Conservation (phyloP, 2,329 filamentous ascomycete genomes). For the Akanthomyces uredinophilus region DNA sequence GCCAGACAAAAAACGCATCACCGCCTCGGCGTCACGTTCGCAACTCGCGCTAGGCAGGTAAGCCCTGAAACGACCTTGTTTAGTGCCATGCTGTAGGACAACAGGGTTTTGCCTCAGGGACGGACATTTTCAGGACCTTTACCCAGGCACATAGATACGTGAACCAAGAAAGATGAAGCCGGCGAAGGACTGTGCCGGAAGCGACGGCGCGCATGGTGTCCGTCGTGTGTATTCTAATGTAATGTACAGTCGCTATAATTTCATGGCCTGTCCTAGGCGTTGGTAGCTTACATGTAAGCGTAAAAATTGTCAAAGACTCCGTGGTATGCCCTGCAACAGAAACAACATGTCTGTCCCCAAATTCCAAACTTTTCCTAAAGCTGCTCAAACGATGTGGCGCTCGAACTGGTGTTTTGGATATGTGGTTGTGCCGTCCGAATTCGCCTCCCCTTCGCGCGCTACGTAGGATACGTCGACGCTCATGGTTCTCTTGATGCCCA, state of each 20-base stretch:
- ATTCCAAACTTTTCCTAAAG: neutral
- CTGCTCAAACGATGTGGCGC: conserved; percentile 1
- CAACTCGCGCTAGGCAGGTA: too few relatives aligned
- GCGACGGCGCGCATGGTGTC: neutral
- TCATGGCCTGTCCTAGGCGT: neutral
- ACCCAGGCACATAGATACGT: too few relatives aligned
- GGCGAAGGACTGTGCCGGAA: neutral
- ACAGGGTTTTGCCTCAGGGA: too few relatives aligned
- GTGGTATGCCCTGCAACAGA: neutral
- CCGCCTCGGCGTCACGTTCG: too few relatives aligned
- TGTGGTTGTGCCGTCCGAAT: neutral
- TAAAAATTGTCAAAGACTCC: neutral
- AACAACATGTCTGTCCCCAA: neutral
- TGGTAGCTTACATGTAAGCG: neutral
- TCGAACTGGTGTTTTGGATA: conserved; percentile 11
- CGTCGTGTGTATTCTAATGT: neutral
- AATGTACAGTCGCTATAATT: neutral
- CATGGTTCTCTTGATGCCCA: conserved; percentile 8
- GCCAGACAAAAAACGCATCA: too few relatives aligned
- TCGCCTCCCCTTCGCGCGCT: neutral
- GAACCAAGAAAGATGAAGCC: too few relatives aligned
- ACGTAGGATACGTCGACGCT: conserved; percentile 9
- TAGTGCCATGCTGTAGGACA: too few relatives aligned
- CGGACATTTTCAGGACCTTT: too few relatives aligned
- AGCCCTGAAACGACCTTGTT: too few relatives aligned